Conservation (phyloP, 805 yeast species). For the Teunomyces funiuensis region DNA sequence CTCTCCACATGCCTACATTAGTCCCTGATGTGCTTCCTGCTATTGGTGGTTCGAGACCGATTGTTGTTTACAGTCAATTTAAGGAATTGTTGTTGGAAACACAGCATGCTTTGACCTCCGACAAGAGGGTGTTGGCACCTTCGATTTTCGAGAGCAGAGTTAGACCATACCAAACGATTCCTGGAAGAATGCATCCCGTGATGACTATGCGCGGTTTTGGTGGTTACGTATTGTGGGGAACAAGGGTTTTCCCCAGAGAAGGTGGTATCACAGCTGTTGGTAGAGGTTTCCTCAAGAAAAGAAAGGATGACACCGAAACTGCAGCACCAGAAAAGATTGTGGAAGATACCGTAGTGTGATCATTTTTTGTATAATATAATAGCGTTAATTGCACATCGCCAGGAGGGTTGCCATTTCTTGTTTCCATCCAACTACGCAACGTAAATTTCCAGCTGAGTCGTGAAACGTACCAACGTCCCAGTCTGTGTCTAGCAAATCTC, state of each 20-base stretch:
- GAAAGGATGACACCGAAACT: slow-evolving; percentile 9
- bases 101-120: slow-evolving; percentile 64
- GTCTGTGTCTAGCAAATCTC: slow-evolving; percentile 16
- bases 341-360: neutral
- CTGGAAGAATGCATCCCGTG: slow-evolving; percentile 90
- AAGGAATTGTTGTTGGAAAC: slow-evolving; percentile 78
- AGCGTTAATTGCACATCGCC: neutral
- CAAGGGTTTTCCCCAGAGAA: slow-evolving; percentile 72
- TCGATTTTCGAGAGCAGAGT: slow-evolving; percentile 78
- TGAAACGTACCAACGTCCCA: slow-evolving; percentile 53
- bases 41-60: slow-evolving; percentile 82
- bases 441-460: slow-evolving; percentile 52
- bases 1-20: slow-evolving; percentile 66
- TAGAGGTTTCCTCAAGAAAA: slow-evolving; percentile 53
- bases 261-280: slow-evolving; percentile 64
- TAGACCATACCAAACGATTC: slow-evolving; percentile 85
- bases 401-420: slow-evolving; percentile 5
- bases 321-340: neutral
- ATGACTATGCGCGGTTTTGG: slow-evolving; percentile 95
- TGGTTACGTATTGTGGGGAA: slow-evolving; percentile 79
- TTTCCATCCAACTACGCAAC: slow-evolving; percentile 69
- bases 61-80: slow-evolving; percentile 77
- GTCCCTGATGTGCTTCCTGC: slow-evolving; percentile 61
- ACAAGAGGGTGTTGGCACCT: slow-evolving; percentile 77
- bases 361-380: neutral